Evolutionary conservation across 2,329 filamentous ascomycete genomes (phyloP).

Genomic region (Rhynchosporium agropyri): DNA sequence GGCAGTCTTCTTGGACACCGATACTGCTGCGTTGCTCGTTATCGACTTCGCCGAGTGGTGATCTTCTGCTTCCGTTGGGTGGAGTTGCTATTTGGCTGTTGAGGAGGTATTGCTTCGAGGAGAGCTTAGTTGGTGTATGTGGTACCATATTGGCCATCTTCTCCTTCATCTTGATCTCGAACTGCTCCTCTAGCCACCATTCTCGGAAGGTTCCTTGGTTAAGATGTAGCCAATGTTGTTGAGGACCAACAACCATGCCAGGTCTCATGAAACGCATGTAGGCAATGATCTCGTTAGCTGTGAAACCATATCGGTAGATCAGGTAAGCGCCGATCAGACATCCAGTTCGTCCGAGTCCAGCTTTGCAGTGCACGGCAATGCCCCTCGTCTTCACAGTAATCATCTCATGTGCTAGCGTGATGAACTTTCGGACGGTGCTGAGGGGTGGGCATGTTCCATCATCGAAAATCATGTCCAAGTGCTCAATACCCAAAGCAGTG

Average conservation of each 20-base stretch:
- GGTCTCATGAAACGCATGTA: conserved; percentile 99
- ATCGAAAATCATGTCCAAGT: conserved; percentile 99
- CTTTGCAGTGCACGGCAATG: conserved; percentile 98
- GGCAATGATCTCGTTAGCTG: conserved; percentile 93
- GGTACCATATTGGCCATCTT: conserved; percentile 52
- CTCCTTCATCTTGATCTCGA: conserved; percentile 52
- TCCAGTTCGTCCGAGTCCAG: conserved; percentile 90
- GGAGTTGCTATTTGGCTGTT: conserved; percentile 78
- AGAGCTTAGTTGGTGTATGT: conserved; percentile 63
- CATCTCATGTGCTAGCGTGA: conserved; percentile 90
- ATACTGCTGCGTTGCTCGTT: conserved; percentile 68
- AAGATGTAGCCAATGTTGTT: conserved; percentile 98
- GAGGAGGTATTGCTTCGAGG: conserved; percentile 59
- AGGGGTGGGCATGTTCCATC: conserved; percentile 94
- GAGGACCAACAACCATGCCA: conserved; percentile 97
- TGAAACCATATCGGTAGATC: conserved; percentile 96
- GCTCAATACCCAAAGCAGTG: conserved; percentile 89
- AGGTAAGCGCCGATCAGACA: conserved; percentile 97
- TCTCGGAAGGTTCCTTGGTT: conserved; percentile 98
- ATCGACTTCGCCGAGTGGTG: conserved; percentile 92
- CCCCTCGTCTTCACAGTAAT: conserved; percentile 89
- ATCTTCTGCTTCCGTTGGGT: conserved; percentile 76
- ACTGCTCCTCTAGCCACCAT: conserved; percentile 82
- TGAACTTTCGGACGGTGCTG: conserved; percentile 88
- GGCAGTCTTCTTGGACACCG: conserved; percentile 81